A percentile compares a stretch with the other conserved stretches of the same genome.
These are phyloP conservation scores for Trichoderma atrobrunneum DNA, from an alignment of 2,329 filamentous ascomycete genomes.

Conservation along the genomic window DNA sequence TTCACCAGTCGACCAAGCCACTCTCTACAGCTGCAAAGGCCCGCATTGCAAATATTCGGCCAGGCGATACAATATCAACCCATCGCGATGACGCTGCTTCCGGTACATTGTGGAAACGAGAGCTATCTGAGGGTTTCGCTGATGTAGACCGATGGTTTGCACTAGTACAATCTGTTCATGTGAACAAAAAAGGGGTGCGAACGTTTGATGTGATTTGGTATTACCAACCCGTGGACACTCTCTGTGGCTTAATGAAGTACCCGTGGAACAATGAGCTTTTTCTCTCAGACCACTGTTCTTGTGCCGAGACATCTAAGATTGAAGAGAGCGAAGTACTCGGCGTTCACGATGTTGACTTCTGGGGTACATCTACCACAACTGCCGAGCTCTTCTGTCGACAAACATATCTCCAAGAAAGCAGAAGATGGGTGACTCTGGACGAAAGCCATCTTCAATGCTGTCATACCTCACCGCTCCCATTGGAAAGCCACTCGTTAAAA, in stretches of 20 bases:
- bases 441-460: constrained; percentile 54
- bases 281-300: constrained; percentile 73
- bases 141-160: constrained; percentile 64
- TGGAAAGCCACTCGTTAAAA: constrained; percentile 9
- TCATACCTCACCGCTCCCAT: constrained; percentile 30
- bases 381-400: constrained; percentile 67
- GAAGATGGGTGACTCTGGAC: constrained; percentile 60
- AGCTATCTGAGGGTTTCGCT: constrained; percentile 40
- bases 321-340: constrained; percentile 54
- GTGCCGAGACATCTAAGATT: constrained; percentile 49
- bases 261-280: constrained; percentile 72
- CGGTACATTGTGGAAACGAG: constrained; percentile 55
- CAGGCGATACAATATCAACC: constrained; percentile 51
- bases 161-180: constrained; percentile 59
- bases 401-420: constrained; percentile 59
- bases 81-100: constrained; percentile 44
- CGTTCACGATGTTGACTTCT: constrained; percentile 58
- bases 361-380: constrained; percentile 44
- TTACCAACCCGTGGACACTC: constrained; percentile 68
- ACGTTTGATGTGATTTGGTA: constrained; percentile 70
- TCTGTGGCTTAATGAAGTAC: constrained; percentile 65
- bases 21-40: constrained; percentile 25
- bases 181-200: constrained; percentile 32
- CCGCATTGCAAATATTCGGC: constrained; percentile 36
- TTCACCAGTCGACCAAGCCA: constrained; percentile 26